These are phyloP conservation scores for Candida golubevii DNA, from an alignment of 805 yeast species.

Conservation along the genomic window DNA sequence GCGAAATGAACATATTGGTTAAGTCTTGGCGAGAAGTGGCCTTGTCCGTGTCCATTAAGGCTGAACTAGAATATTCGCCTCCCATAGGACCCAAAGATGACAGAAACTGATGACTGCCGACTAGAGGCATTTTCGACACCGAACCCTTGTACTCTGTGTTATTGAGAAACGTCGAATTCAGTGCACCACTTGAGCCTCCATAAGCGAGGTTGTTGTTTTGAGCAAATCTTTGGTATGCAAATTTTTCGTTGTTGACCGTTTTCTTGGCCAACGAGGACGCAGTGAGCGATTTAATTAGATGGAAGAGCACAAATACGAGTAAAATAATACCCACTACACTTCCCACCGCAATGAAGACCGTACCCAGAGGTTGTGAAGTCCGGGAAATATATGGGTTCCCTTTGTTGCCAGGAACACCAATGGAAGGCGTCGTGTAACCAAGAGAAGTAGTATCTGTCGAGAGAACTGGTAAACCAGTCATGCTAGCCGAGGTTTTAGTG, in stretches of 20 bases:
- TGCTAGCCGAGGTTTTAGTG: constrained; percentile 1
- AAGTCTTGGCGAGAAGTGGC: constrained; percentile 35
- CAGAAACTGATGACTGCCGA: constrained; percentile 18
- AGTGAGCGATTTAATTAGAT: constrained; percentile 42
- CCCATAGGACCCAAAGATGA: constrained; percentile 12
- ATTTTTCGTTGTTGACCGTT: constrained; percentile 32
- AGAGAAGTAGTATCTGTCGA: constrained; percentile 8
- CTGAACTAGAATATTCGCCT: constrained; percentile 11
- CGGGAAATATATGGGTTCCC: constrained; percentile 63
- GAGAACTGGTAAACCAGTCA: constrained; percentile 13
- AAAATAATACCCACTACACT: constrained; percentile 58
- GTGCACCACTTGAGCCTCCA: constrained; percentile 19
- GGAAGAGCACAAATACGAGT: constrained; percentile 49
- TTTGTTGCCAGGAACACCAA: constrained; percentile 53
- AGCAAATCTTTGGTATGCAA: constrained; percentile 30
- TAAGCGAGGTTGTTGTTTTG: constrained; percentile 28
- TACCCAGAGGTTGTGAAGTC: constrained; percentile 59
- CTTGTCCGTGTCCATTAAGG: constrained; percentile 1
- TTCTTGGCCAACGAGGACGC: constrained; percentile 52
- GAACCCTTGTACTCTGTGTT: constrained; percentile 18
- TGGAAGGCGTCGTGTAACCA: constrained; percentile 42
- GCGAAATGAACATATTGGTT: constrained; percentile 65
- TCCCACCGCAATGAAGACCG: constrained; percentile 82
- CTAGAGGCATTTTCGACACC: constrained; percentile 34
- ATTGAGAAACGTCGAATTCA: constrained; percentile 1